Base-by-base conservation (phyloP, 1,139 yeast genomes). In the Komagataea norvegica region DNA sequence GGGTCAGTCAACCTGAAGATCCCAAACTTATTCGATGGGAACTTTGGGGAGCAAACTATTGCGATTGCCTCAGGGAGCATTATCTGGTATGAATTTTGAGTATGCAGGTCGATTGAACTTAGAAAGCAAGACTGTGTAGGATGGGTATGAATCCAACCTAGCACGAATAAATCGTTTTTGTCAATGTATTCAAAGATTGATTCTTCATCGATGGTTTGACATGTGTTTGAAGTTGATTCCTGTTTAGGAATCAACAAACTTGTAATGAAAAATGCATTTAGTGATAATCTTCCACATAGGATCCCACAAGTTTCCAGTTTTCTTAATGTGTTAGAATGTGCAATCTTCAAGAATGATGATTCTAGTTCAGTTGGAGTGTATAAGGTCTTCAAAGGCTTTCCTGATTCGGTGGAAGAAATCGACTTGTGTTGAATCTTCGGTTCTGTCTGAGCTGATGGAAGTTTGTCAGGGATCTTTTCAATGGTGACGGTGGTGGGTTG, bases 131-230 rank as follows among this genome's bases (percentile, higher is more conserved):
- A 64, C 52, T 77, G 84, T 6, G 81, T 71, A 3, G 84, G 84
- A 51, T 77, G 83, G 7, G 83, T 77, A 54, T 77, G 84, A 36
- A 77, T 77, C 84, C 84, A 77, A 8, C 84, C 84, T 2, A 77
- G 59, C 18, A 77, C 71, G 46, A 77, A 74, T 30, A 77, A 56
- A 45, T 73, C 79, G 38, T 70, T 60, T 27, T 57, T 47, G 49
- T 76, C 82, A 34, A 75, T 65, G 45, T 62, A 72, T 30, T 69
- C 73, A 48, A 77, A 75, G 44, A 77, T 54, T 7, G 60, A 56
- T 45, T 74, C 81, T 47, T 77, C 84, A 51, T 75, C 67, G 14
- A 65, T 65, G 9, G 82, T 77, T 31, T 64, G 61, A 53, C 83
- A 77, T 5, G 82, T 74, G 51, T 77, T 76, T 11, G 72, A 52